Base-by-base conservation (phyloP, 2,329 filamentous ascomycete species). In the Pyrenophora seminiperda region DNA sequence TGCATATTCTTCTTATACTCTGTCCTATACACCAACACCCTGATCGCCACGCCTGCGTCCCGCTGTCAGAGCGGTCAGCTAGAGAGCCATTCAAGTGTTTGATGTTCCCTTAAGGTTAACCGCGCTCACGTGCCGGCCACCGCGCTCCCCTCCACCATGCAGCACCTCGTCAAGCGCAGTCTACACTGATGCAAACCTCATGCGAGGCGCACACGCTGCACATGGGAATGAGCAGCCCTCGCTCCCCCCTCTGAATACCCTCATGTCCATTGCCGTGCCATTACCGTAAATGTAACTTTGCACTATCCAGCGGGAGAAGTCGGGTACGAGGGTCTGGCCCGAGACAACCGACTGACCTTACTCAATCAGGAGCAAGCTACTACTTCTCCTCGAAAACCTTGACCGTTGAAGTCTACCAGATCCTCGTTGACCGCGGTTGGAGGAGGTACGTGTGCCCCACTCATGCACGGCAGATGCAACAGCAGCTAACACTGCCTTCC, bases 361-460 rank as follows among this genome's bases (percentile, higher is more conserved):
- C 53, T 62, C 65, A 64, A 71, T 66, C 59, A 91, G 89, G 87
- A 63, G 87, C 82, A 65, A 88, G 85, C 20, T 92, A 91, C 73
- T 91, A 90, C 75, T 83, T 83, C 30, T 78, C 78, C 41, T 79
- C 87, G 41, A 79, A 78, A 36, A 82, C 79, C 18, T 72, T 93
- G 63, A 85, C 80, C 38, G 79, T 86, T 5, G 74, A 77, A 1
- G 84, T 89, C 63, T 94, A 94, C 63, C 87, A 93, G 69, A 76
- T 70, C 34, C 77, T 94, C 30, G 76, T 93, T 36, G 83, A 91
- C 71, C 83, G 88, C 58, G 89, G 86, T 54, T 94, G 89, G 89
- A 86, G 90, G 71, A 82, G 89, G 56, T 91, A 85, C 30, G 85
- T 31, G 49, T 31, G 49, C 43, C 38, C 48, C 41, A 50, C 54